These are phyloP conservation scores for Cladosporium halotolerans DNA, from an alignment of 2,329 filamentous ascomycete genomes.

Conservation along the genomic window DNA sequence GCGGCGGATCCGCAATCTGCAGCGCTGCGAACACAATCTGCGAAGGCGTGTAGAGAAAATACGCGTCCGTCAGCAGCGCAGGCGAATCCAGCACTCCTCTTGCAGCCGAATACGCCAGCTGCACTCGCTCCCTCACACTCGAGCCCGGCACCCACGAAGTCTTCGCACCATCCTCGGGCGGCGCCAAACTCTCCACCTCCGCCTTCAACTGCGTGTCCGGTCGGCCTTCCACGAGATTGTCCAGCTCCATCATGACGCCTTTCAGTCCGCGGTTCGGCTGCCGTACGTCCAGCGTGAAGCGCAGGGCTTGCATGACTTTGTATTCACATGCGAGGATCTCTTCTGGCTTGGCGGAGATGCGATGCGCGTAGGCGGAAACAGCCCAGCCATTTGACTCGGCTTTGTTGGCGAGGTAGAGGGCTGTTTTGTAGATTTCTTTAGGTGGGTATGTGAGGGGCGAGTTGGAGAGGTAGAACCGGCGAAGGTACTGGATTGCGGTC, in stretches of 20 bases:
- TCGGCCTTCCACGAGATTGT: conserved; percentile 59
- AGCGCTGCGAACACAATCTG: conserved; percentile 88
- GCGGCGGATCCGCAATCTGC: conserved; percentile 63
- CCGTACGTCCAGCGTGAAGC: conserved; percentile 88
- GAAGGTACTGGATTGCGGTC: conserved; percentile 82
- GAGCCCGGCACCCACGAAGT: conserved; percentile 19
- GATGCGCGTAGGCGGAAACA: conserved; percentile 51
- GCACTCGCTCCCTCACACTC: conserved; percentile 41
- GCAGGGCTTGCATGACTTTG: conserved; percentile 80
- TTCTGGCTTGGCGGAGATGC: conserved; percentile 59
- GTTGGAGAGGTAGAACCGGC: conserved; percentile 92
- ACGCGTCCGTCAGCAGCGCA: conserved; percentile 84
- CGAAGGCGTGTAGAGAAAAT: conserved; percentile 90
- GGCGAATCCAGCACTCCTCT: conserved; percentile 65
- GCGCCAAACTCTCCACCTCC: conserved; percentile 17
- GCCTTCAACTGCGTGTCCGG: conserved; percentile 27
- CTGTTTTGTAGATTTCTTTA: conserved; percentile 79
- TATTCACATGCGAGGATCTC: conserved; percentile 89
- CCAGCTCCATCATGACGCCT: conserved; percentile 76
- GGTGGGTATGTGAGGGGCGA: conserved; percentile 95
- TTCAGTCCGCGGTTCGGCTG: conserved; percentile 87
- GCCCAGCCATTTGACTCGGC: conserved; percentile 77
- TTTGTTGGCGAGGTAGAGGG: conserved; percentile 89
- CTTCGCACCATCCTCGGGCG: conserved; percentile 6
- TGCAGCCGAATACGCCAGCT: conserved; percentile 64